Base-by-base conservation (phyloP, 371 early-diverging fungal species). In the Homolaphlyctis polyrhiza region DNA sequence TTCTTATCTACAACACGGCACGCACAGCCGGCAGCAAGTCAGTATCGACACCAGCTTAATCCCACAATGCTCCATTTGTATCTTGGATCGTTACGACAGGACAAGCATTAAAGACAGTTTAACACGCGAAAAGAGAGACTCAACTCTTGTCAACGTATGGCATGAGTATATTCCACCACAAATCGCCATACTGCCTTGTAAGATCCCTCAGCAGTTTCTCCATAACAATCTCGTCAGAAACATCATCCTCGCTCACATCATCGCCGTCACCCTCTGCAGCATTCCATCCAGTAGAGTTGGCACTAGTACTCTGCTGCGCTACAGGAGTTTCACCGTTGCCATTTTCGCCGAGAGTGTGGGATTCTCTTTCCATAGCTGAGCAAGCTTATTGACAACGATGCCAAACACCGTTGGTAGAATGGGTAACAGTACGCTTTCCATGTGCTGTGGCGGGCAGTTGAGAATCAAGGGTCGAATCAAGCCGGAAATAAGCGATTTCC, bases 191-290 rank as follows among this genome's bases (percentile, higher is more conserved):
- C 6, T 73, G 57, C 1, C 71, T 60, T 13, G 83, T 80, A 28
- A 84, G 57, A 47, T 79, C 77, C 28, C 86, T 68, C 34, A 85
- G 68, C 51, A 81, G 55, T 48, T 71, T 67, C 60, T 84, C 83
- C 21, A 35, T 51, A 6, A 75, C 65, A 35, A 86, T 79, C 49
- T 79, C 86, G 27, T 81, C 82, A 11, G 78, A 65, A 3, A 75
- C 68, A 35, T 80, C 79, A 39, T 71, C 45, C 14, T 75, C 76
- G 27, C 70, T 72, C 11, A 63, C 71, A 11, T 73, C 76, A 4
- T 61, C 74, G 6, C 57, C 64, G 25, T 68, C 66, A 48, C 71
- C n/a, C 35, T 21, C 36, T 14, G 52, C 23, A 23, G 30, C 8
- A 11, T 52, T 11, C 14, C 11, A 11, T 8, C 8, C 52, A 52